These are phyloP conservation scores for Aspergillus hiratsukae DNA, from an alignment of 2,329 filamentous ascomycete genomes.

Conservation along the genomic window DNA sequence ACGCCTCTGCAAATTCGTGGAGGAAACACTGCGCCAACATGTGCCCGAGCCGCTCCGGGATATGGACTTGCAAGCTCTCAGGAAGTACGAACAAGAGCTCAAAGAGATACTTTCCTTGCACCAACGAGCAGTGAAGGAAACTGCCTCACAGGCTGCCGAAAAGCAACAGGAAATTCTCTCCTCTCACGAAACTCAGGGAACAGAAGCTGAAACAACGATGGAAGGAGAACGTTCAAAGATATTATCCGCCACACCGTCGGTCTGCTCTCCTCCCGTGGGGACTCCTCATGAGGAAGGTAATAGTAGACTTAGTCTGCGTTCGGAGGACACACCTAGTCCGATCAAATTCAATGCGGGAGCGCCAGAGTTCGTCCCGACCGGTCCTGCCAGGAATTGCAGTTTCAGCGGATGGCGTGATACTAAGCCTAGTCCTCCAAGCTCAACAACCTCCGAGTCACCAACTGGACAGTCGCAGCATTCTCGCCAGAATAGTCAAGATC, in stretches of 20 bases:
- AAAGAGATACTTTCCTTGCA: conserved; percentile 7
- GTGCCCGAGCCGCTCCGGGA: conserved; percentile 4
- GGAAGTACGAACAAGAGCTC: conserved; percentile 14
- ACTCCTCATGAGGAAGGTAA: neutral
- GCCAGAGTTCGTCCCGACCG: neutral
- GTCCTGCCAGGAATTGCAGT: neutral
- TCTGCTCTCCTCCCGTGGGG: neutral
- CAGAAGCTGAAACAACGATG: neutral
- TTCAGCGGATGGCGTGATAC: conserved; percentile 7
- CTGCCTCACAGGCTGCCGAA: neutral
- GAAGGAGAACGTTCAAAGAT: neutral
- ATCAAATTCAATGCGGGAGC: neutral
- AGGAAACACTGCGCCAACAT: conserved; percentile 1
- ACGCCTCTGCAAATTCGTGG: conserved; percentile 17
- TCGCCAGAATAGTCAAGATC: neutral
- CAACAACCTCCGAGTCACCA: neutral
- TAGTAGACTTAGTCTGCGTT: neutral
- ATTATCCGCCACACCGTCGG: neutral
- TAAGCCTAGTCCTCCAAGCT: conserved; percentile 3
- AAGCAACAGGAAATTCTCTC: neutral
- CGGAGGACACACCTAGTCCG: neutral
- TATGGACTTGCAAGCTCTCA: conserved; percentile 7
- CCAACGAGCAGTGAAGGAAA: neutral
- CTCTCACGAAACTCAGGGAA: neutral
- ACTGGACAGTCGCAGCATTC: neutral